phyloP scores from a whole-genome alignment of 164 flowering plant species.

The Sedum album region DNA sequence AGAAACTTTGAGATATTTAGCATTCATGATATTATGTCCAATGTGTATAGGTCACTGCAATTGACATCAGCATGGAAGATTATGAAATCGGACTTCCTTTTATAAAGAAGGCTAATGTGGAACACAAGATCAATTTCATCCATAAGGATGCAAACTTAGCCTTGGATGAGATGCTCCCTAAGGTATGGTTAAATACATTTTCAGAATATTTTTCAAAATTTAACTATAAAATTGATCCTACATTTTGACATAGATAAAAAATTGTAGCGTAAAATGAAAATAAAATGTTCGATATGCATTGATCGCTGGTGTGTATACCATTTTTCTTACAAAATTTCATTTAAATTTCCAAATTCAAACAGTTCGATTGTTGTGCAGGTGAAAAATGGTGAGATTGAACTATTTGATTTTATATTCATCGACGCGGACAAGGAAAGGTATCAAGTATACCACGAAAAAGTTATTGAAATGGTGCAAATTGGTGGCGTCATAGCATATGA shows the following conservation, averaged over 20 bases:
- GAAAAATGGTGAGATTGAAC: background rate
- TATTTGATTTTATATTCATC: constrained; percentile 26
- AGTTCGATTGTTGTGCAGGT: no score
- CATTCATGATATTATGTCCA: no score
- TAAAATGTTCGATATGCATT: no score
- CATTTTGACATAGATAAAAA: no score
- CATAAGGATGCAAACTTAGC: constrained; percentile 17
- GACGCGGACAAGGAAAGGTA: constrained; percentile 35
- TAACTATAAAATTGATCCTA: no score
- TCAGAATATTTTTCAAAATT: constrained; percentile 10
- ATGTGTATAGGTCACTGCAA: constrained; percentile 26
- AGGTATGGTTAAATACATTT: background rate
- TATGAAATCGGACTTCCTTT: constrained; percentile 33
- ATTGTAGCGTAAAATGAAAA: no score
- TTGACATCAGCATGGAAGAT: constrained; percentile 20
- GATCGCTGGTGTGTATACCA: no score
- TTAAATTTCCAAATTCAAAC: no score
- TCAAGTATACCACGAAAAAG: constrained; percentile 25
- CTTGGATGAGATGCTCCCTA: constrained; percentile 11
- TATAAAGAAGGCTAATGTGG: constrained; percentile 29
- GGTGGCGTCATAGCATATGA: constrained; percentile 21
- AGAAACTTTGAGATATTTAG: background rate
- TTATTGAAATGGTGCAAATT: constrained; percentile 22
- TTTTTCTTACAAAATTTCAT: no score
- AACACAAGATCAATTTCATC: constrained; percentile 35